phyloP scores from a whole-genome alignment of 352 stramenopile species.

The Phytophthora ohioensis region DNA sequence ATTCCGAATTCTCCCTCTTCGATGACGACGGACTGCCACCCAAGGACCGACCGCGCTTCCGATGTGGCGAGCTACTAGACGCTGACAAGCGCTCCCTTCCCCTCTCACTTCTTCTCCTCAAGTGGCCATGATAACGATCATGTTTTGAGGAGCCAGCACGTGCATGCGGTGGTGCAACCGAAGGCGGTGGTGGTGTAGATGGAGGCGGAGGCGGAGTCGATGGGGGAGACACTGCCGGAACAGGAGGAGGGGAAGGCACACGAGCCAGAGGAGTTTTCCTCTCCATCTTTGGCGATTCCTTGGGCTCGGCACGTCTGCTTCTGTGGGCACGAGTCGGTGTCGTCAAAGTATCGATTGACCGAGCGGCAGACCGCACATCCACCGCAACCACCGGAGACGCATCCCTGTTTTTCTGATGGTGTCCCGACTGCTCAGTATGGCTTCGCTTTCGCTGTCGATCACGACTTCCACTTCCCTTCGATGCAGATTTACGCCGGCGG shows the following conservation, averaged over 20 bases:
- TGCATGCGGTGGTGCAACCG: conserved; percentile 3
- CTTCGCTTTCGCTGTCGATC: conserved; percentile 36
- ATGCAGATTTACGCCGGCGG: conserved; percentile 28
- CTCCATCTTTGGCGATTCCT: conserved; percentile 23
- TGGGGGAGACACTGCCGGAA: conserved; percentile 28
- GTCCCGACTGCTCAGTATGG: conserved; percentile 11
- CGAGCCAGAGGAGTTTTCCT: conserved; percentile 30
- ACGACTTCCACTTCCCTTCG: conserved; percentile 24
- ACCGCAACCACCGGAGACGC: conserved; percentile 20
- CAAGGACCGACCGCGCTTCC: conserved; percentile 33
- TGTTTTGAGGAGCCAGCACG: conserved; percentile 20
- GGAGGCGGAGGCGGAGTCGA: conserved; percentile 37
- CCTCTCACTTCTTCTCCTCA: conserved; percentile 23
- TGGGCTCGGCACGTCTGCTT: conserved; percentile 22
- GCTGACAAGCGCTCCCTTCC: conserved; percentile 19
- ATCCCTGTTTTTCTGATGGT: conserved; percentile 29
- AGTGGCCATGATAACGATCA: conserved; percentile 16
- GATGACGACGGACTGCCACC: conserved; percentile 25
- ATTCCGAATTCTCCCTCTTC: conserved; percentile 19
- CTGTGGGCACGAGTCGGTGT: conserved; percentile 26
- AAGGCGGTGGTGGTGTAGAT: conserved; percentile 35
- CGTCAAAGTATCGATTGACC: conserved; percentile 20
- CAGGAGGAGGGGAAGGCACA: conserved; percentile 22
- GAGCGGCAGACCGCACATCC: conserved; percentile 31
- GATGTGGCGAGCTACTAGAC: conserved; percentile 31